Conservation (phyloP, 257 asterid genomes). For the Rauvolfia tetraphylla region DNA sequence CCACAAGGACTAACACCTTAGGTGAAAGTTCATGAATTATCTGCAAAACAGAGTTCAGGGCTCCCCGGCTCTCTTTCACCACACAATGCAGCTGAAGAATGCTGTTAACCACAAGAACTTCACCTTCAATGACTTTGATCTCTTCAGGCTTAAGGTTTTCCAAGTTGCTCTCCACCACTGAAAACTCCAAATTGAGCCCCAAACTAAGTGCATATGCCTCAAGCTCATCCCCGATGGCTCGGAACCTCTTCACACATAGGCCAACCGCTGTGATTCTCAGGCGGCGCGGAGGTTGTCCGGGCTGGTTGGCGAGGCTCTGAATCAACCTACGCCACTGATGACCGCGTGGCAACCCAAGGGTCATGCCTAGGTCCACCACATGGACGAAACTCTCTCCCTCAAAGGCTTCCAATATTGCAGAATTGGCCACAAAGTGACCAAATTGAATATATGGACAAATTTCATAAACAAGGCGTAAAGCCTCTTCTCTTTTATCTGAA, state of each 20-base stretch:
- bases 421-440: conserved; percentile 67
- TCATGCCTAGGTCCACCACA: conserved; percentile 74
- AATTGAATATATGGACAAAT: conserved; percentile 59
- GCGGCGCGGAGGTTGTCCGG: conserved; percentile 31
- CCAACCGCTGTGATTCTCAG: conserved; percentile 61
- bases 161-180: conserved; percentile 49
- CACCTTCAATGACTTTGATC: conserved; percentile 43
- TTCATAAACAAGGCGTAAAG: conserved; percentile 54
- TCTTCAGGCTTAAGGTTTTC: conserved; percentile 50
- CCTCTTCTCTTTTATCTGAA: conserved; percentile 56
- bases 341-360: conserved; percentile 60
- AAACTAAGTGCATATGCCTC: conserved; percentile 37
- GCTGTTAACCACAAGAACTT: conserved; percentile 63
- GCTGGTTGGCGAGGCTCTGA: conserved; percentile 46
- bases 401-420: conserved; percentile 73
- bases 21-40: conserved; percentile 60
- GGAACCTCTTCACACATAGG: conserved; percentile 31
- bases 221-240: conserved; percentile 54
- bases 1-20: conserved; percentile 54
- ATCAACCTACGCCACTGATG: conserved; percentile 65
- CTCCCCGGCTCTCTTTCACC: conserved; percentile 82
- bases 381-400: conserved; percentile 87
- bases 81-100: conserved; percentile 70
- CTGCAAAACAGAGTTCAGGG: conserved; percentile 62
- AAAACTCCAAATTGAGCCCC: conserved; percentile 48